These are phyloP conservation scores for Simplicillium aogashimaense DNA, from an alignment of 2,329 filamentous ascomycete genomes.

Conservation along the genomic window DNA sequence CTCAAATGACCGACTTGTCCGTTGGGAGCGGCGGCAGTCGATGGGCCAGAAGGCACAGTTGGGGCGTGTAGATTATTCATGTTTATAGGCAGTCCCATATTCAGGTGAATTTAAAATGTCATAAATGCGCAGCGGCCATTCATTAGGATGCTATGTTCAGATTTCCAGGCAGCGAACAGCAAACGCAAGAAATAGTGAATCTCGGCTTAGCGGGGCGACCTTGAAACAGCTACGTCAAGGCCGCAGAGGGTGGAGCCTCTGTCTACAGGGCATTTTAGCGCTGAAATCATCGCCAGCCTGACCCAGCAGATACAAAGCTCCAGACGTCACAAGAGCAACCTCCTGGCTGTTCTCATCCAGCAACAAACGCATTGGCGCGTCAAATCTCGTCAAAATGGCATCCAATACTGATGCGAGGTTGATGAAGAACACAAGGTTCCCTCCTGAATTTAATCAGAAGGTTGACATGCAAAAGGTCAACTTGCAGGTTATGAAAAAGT, in stretches of 20 bases:
- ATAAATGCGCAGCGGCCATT: too few relatives aligned
- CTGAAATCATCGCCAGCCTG: too few relatives aligned
- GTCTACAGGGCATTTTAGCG: too few relatives aligned
- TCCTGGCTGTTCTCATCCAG: too few relatives aligned
- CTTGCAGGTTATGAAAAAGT: conserved; percentile 96
- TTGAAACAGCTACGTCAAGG: too few relatives aligned
- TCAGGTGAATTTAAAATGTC: too few relatives aligned
- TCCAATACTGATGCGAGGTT: conserved; percentile 82
- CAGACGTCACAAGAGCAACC: too few relatives aligned
- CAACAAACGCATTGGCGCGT: not conserved
- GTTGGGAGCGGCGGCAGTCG: conserved; percentile 49
- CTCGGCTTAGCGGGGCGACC: not conserved
- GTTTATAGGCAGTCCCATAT: not conserved
- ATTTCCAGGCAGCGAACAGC: too few relatives aligned
- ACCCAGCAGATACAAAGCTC: too few relatives aligned
- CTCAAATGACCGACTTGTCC: conserved; percentile 55
- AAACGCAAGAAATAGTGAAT: conserved; percentile 22
- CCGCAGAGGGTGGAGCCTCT: too few relatives aligned
- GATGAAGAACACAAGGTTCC: conserved; percentile 85
- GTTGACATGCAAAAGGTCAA: conserved; percentile 98
- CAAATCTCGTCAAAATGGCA: conserved; percentile 46
- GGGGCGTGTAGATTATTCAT: conserved; percentile 51
- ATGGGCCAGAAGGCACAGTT: conserved; percentile 63
- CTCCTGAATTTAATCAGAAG: conserved; percentile 85
- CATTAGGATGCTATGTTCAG: too few relatives aligned